phyloP scores from a whole-genome alignment of 129 eudicot genomes.

The Lonicera japonica region DNA sequence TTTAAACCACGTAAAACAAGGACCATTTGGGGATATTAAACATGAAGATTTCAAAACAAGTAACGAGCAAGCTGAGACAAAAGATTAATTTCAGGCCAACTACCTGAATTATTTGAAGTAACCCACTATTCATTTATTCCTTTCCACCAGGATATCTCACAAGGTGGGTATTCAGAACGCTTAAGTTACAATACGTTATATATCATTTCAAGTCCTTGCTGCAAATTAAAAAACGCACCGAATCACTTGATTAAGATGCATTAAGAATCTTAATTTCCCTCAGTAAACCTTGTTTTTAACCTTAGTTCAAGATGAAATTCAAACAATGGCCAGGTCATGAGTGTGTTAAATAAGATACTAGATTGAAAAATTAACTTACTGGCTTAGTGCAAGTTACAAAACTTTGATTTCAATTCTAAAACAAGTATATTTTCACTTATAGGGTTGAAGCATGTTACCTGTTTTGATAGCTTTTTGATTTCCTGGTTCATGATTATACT shows the following conservation, averaged over 20 bases:
- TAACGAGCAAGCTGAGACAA: not conserved
- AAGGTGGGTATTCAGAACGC: not conserved
- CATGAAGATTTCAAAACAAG: not conserved
- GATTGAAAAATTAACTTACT: not conserved
- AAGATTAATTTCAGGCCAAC: not conserved
- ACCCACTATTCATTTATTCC: too few species aligned
- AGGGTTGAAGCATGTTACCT: slow-evolving; percentile 41
- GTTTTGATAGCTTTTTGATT: slow-evolving; percentile 76
- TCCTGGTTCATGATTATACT: slow-evolving; percentile 81
- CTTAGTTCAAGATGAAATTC: too few species aligned
- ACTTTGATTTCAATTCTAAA: too few species aligned
- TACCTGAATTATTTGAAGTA: not conserved
- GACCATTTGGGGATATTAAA: not conserved
- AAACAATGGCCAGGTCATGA: too few species aligned
- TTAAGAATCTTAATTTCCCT: too few species aligned
- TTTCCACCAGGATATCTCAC: not conserved
- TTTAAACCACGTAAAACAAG: not conserved
- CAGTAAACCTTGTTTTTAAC: too few species aligned
- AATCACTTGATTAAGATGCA: too few species aligned
- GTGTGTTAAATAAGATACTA: not conserved
- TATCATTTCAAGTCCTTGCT: not conserved
- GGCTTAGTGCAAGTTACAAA: not conserved
- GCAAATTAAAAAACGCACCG: too few species aligned
- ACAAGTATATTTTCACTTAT: not conserved
- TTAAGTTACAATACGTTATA: not conserved